phyloP scores from a whole-genome alignment of 805 yeast genomes.

The Starmera quercuum region DNA sequence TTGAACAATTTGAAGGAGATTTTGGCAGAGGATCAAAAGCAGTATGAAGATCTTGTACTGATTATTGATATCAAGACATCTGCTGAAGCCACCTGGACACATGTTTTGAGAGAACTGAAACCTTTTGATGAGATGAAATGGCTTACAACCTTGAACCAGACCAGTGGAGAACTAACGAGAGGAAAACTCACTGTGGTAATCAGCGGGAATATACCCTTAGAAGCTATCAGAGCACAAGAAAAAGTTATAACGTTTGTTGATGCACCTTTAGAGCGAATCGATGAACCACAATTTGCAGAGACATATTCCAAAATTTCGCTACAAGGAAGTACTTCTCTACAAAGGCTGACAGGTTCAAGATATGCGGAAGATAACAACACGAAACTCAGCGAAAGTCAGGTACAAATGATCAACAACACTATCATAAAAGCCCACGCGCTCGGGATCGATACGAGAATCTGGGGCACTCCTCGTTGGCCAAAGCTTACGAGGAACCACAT shows the following conservation, averaged over 20 bases:
- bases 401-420: conserved; percentile 18
- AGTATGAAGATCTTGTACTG: conserved; percentile 13
- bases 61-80: conserved; percentile 62
- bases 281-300: conserved; percentile 5
- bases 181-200: conserved; percentile 58
- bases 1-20: conserved; percentile 34
- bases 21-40: not conserved
- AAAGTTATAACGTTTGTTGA: conserved; percentile 23
- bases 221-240: conserved; percentile 17
- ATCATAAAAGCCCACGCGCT: conserved; percentile 35
- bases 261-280: conserved; percentile 31
- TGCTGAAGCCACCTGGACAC: conserved; percentile 34
- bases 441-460: conserved; percentile 51
- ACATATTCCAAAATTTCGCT: conserved; percentile 18
- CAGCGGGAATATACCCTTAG: conserved; percentile 58
- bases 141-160: conserved; percentile 40
- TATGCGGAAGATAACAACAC: conserved; percentile 4
- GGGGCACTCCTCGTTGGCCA: conserved; percentile 76
- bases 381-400: conserved; percentile 26
- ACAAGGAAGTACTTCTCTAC: conserved; percentile 37
- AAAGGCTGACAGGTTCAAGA: conserved; percentile 9
- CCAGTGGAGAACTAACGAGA: conserved; percentile 23
- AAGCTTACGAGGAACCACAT: conserved; percentile 31
- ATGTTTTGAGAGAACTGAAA: conserved; percentile 36
- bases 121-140: conserved; percentile 41